These are phyloP conservation scores for Wickerhamomyces ciferrii DNA, from an alignment of 805 yeast genomes.

Conservation along the genomic window DNA sequence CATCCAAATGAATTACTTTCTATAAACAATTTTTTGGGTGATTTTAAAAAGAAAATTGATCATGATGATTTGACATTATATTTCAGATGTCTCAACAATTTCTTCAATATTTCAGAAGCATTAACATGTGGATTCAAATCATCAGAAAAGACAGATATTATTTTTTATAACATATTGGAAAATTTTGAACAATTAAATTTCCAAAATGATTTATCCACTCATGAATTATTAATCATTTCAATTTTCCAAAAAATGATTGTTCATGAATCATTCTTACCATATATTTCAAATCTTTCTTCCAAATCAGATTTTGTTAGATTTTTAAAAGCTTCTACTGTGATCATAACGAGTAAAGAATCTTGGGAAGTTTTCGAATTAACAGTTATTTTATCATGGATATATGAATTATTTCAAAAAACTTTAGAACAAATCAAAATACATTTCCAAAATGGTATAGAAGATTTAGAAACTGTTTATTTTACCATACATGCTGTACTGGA, in stretches of 20 bases:
- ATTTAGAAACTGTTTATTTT: constrained; percentile 5
- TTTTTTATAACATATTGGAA: constrained; percentile 2
- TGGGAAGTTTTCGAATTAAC: constrained; percentile 34
- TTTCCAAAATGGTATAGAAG: constrained; percentile 17
- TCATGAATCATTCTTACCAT: constrained; percentile 31
- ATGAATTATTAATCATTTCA: constrained; percentile 19
- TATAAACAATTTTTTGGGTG: not conserved
- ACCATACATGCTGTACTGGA: constrained; percentile 19
- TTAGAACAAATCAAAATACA: constrained; percentile 17
- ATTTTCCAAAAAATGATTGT: constrained; percentile 23
- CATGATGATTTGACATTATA: not conserved
- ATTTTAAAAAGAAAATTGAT: not conserved
- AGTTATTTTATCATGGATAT: constrained; percentile 33
- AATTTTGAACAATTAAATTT: constrained; percentile 15
- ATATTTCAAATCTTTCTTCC: constrained; percentile 16
- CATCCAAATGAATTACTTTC: not conserved
- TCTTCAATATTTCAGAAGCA: constrained; percentile 11
- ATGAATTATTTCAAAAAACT: constrained; percentile 23
- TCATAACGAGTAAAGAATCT: constrained; percentile 28
- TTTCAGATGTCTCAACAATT: constrained; percentile 9
- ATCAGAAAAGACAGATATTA: constrained; percentile 4
- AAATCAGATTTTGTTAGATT: constrained; percentile 13
- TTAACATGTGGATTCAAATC: constrained; percentile 14
- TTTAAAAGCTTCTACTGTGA: constrained; percentile 24
- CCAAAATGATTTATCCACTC: constrained; percentile 7